A percentile compares a stretch with the other conserved stretches of the same genome.
Conservation (phyloP, 306 rosid genomes). For the Sechiopsis laciniata region DNA sequence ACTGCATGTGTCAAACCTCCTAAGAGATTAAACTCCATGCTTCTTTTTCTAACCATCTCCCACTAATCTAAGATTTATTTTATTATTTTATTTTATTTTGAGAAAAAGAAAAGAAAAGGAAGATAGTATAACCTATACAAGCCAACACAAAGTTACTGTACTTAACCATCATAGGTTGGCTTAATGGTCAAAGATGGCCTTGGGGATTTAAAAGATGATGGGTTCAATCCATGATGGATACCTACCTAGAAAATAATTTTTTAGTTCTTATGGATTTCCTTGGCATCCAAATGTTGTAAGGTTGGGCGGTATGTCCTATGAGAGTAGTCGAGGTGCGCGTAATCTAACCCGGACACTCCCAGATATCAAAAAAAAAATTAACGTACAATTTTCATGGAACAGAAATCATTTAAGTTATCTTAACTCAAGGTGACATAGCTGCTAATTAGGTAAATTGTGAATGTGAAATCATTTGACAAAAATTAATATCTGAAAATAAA, state of each 20-base stretch:
- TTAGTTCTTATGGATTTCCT: no score
- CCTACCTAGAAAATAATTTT: no score
- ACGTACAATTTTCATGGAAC: neutral
- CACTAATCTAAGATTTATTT: neutral
- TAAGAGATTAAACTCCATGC: neutral
- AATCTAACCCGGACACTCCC: no score
- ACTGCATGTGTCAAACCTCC: neutral
- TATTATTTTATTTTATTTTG: neutral
- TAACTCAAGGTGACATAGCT: neutral
- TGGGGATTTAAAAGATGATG: no score
- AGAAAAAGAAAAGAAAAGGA: no score
- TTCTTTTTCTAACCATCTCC: slow-evolving; percentile 3
- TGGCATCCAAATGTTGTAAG: no score
- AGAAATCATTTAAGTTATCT: slow-evolving; percentile 4
- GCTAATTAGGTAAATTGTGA: slow-evolving; percentile 10
- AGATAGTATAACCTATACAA: neutral
- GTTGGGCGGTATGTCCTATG: no score
- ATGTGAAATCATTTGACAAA: slow-evolving; percentile 7
- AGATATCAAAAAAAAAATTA: no score
- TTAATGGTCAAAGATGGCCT: no score
- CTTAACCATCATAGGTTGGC: no score
- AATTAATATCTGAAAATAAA: slow-evolving; percentile 11
- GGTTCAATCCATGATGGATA: no score
- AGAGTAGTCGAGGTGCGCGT: no score
- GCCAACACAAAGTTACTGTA: neutral